A percentile compares a stretch with the other conserved stretches of the same genome.
Evolutionary conservation across 208 protist genomes (phyloP).

Genomic region (Trypanosomatidae sp.): DNA sequence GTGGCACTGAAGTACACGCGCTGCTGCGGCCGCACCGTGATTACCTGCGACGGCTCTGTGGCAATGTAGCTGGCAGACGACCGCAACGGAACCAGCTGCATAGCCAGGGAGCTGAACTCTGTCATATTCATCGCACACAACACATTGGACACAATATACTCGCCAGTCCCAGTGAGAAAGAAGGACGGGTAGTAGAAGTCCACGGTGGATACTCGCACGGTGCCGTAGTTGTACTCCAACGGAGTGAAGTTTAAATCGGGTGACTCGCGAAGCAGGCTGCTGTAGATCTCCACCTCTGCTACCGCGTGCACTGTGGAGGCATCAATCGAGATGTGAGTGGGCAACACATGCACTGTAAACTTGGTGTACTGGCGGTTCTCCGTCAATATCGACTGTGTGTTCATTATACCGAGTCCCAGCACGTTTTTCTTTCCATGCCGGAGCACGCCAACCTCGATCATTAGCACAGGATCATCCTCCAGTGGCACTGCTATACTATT

Average conservation of each 20-base stretch:
- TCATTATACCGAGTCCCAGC: slow-evolving; percentile 70
- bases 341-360: slow-evolving; percentile 77
- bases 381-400: slow-evolving; percentile 62
- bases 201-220: slow-evolving; percentile 77
- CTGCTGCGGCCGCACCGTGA: slow-evolving; percentile 87
- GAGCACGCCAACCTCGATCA: slow-evolving; percentile 65
- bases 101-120: slow-evolving; percentile 76
- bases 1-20: slow-evolving; percentile 87
- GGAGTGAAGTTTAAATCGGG: slow-evolving; percentile 60
- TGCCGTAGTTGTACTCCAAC: slow-evolving; percentile 87
- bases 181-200: slow-evolving; percentile 89
- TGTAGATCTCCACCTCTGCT: slow-evolving; percentile 70
- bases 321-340: slow-evolving; percentile 67
- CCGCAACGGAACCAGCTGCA: slow-evolving; percentile 76
- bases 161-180: slow-evolving; percentile 59
- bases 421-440: slow-evolving; percentile 39
- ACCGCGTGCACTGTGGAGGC: slow-evolving; percentile 73
- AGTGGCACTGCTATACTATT: slow-evolving; percentile 52
- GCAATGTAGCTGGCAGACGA: slow-evolving; percentile 58
- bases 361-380: slow-evolving; percentile 75
- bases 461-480: slow-evolving; percentile 60
- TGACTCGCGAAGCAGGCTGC: slow-evolving; percentile 58
- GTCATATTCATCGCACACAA: slow-evolving; percentile 91
- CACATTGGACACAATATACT: slow-evolving; percentile 87
- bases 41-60: slow-evolving; percentile 69